Evolutionary conservation across 495 filamentous ascomycete genomes (phyloP).

Genomic region (Haplographium delicatum): DNA sequence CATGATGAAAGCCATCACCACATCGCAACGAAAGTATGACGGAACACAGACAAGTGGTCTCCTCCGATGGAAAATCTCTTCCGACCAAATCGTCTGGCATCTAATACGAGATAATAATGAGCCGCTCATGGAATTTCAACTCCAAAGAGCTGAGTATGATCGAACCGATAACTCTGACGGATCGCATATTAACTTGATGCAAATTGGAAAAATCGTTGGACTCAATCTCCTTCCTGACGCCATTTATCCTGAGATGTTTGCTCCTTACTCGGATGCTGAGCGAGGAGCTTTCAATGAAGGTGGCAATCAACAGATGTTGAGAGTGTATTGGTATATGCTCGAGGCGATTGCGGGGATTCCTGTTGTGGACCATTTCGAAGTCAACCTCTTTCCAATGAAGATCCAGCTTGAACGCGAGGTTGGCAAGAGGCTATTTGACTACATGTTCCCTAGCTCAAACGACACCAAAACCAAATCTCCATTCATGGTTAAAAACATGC

Average conservation of each 20-base stretch:
- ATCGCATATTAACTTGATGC: slow-evolving; percentile 87
- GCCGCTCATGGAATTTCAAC: slow-evolving; percentile 88
- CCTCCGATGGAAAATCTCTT: slow-evolving; percentile 83
- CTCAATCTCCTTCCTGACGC: slow-evolving; percentile 85
- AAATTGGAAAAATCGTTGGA: slow-evolving; percentile 77
- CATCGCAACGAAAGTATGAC: slow-evolving; percentile 81
- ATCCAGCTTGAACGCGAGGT: slow-evolving; percentile 92
- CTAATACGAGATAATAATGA: slow-evolving; percentile 79
- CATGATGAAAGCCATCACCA: slow-evolving; percentile 99
- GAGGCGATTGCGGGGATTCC: slow-evolving; percentile 98
- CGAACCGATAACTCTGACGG: slow-evolving; percentile 94
- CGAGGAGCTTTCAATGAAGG: slow-evolving; percentile 40
- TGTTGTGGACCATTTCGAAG: slow-evolving; percentile 95
- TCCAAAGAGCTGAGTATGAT: slow-evolving; percentile 84
- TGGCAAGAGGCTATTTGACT: slow-evolving; percentile 92
- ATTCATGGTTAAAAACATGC: slow-evolving; percentile 74
- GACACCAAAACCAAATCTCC: slow-evolving; percentile 63
- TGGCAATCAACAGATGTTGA: slow-evolving; percentile 69
- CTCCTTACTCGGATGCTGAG: slow-evolving; percentile 69
- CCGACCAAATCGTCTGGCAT: slow-evolving; percentile 94
- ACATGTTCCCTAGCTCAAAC: slow-evolving; percentile 80
- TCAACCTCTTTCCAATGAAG: slow-evolving; percentile 87
- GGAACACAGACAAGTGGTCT: slow-evolving; percentile 72
- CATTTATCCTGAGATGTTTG: slow-evolving; percentile 92
- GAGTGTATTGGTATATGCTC: slow-evolving; percentile 94